phyloP scores from a whole-genome alignment of 1,284 basidiomycete genomes.

The Leucocoprinus gongylophorus region DNA sequence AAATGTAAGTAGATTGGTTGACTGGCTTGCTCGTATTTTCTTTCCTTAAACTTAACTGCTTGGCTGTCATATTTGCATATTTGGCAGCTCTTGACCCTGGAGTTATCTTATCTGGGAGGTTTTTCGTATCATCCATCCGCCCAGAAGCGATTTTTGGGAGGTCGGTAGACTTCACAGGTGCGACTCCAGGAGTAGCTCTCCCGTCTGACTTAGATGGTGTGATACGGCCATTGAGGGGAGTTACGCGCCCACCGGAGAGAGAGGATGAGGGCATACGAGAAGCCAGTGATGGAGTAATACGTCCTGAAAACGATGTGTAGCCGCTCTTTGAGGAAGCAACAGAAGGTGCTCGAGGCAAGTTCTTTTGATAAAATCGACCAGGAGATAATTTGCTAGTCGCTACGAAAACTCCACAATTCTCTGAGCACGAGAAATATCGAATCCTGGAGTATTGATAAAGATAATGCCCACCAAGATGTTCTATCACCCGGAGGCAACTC shows the following conservation, averaged over 20 bases:
- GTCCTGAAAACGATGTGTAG: slow-evolving; percentile 40
- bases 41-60: slow-evolving; percentile 56
- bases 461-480: background rate
- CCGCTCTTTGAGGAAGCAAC: slow-evolving; percentile 70
- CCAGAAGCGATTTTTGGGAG: slow-evolving; percentile 23
- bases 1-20: slow-evolving; percentile 29
- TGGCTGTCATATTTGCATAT: slow-evolving; percentile 76
- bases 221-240: slow-evolving; percentile 21
- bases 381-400: slow-evolving; percentile 71
- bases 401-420: slow-evolving; percentile 88
- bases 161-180: slow-evolving; percentile 25
- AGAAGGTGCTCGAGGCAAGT: slow-evolving; percentile 69
- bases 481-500: slow-evolving; percentile 27
- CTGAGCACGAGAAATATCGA: slow-evolving; percentile 83
- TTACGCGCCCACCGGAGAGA: slow-evolving; percentile 36
- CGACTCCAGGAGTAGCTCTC: slow-evolving; percentile 28
- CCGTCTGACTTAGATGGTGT: slow-evolving; percentile 24
- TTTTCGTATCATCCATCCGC: slow-evolving; percentile 19
- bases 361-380: slow-evolving; percentile 33
- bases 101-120: slow-evolving; percentile 49
- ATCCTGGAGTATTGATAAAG: slow-evolving; percentile 38
- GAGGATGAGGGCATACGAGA: slow-evolving; percentile 44
- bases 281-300: slow-evolving; percentile 42
- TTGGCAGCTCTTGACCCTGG: slow-evolving; percentile 79
- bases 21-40: slow-evolving; percentile 22